A percentile compares a stretch with the other conserved stretches of the same genome.
Evolutionary conservation across 2,329 filamentous ascomycete genomes (phyloP).

Genomic region (Cladosporium sp.): DNA sequence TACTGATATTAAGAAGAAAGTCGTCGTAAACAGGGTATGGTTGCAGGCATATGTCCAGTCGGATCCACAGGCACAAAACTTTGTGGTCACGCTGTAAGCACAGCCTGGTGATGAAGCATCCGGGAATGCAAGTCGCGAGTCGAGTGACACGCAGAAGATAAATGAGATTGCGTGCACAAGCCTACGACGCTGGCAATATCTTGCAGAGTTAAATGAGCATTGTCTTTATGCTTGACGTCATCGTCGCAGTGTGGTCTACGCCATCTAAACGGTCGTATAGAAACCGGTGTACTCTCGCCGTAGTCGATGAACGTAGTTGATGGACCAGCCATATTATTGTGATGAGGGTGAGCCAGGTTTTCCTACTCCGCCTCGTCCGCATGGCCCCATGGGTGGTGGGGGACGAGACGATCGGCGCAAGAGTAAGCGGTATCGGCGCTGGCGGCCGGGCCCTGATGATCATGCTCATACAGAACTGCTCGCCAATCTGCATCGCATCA

Average conservation of each 20-base stretch:
- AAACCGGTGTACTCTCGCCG: neutral
- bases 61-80: conserved; percentile 1
- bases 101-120: neutral
- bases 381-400: neutral
- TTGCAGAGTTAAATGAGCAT: neutral
- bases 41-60: neutral
- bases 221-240: neutral
- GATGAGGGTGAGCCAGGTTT: neutral
- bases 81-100: conserved; percentile 2
- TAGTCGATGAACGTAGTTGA: neutral
- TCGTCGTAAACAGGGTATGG: neutral
- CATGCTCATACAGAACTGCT: neutral
- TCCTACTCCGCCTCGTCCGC: neutral
- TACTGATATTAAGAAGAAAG: neutral
- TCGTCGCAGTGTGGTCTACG: neutral
- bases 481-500: conserved; percentile 9
- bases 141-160: neutral
- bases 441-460: conserved; percentile 2
- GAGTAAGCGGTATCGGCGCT: conserved; percentile 9
- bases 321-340: neutral
- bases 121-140: neutral
- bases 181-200: neutral
- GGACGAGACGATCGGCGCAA: conserved; percentile 7
- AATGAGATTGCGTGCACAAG: neutral
- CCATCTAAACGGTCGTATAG: neutral